Evolutionary conservation across 78 protist genomes (phyloP), one percentile per base, ranked within the genome.

Genomic region (Cavenderia fasciculata): DNA sequence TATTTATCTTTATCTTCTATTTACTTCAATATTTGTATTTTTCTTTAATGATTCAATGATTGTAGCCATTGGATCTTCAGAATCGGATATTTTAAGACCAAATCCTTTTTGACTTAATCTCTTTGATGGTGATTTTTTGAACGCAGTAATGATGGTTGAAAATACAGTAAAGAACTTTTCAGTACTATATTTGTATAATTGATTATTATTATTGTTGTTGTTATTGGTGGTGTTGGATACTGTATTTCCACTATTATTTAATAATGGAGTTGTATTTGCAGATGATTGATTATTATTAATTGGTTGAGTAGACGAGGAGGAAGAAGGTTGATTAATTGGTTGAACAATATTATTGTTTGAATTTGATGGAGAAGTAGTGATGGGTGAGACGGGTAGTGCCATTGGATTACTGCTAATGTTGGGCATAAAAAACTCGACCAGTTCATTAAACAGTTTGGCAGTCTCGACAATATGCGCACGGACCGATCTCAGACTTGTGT

Each of bases 1-100:
- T 12, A 21, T 52, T 52, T 52, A 52, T 12, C 31, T 23, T 21
- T 12, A 52, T 61, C 44, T 33, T 61, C 69, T 61, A 14, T 61
- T 61, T 61, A 10, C 4, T 21, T 4, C 21, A 10, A 61, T 40
- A 31, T 61, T 40, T 18, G 31, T 61, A 34, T 61, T 61, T 10
- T 61, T 79, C 52, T 79, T 79, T 19, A 79, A 29, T 33, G 88
- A 72, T 29, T 79, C 88, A 52, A 79, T 79, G 19, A 79, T 65
- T n/a, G 70, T 73, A 25, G 88, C 88, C 66, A 79, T 62, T 36
- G 88, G 88, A 52, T 79, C 88, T 36, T 79, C 88, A 27, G 88
- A 66, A 19, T 79, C 70, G 56, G 57, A 31, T 38, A 79, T 79
- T 46, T 79, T 79, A 14, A 79, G 23, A 29, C 88, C 88, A 52